Evolutionary conservation across 2,329 filamentous ascomycete species (phyloP).

Genomic region (Trichoderma aggressivum): DNA sequence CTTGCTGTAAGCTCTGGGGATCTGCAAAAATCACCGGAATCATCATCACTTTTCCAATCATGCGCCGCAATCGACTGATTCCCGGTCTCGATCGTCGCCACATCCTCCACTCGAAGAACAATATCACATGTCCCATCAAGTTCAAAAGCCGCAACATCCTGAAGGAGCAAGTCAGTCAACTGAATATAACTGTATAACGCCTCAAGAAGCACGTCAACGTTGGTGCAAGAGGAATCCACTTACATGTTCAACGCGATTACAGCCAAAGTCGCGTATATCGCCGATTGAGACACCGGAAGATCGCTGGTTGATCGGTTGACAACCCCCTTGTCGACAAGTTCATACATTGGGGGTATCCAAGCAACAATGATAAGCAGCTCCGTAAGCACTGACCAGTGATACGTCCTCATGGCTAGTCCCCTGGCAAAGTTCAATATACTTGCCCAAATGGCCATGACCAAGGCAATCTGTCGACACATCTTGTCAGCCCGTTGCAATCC

Average conservation of each 20-base stretch:
- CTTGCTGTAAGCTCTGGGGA: conserved; percentile 39
- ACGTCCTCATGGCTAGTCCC: conserved; percentile 37
- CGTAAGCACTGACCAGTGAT: conserved; percentile 36
- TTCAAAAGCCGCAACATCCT: conserved; percentile 41
- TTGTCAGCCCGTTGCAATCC: neutral
- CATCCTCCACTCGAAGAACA: conserved; percentile 38
- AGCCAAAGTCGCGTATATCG: conserved; percentile 25
- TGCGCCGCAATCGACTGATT: conserved; percentile 25
- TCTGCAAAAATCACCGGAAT: conserved; percentile 42
- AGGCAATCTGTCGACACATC: conserved; percentile 30
- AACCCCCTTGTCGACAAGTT: conserved; percentile 23
- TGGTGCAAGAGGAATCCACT: conserved; percentile 22
- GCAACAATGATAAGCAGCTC: conserved; percentile 30
- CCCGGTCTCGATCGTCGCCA: conserved; percentile 36
- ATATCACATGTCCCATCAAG: conserved; percentile 36
- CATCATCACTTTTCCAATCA: conserved; percentile 29
- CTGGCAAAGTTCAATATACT: conserved; percentile 35
- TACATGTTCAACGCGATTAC: conserved; percentile 40
- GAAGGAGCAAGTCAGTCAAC: neutral
- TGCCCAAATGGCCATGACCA: conserved; percentile 36
- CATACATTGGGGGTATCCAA: conserved; percentile 28
- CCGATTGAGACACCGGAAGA: neutral
- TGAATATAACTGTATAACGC: neutral
- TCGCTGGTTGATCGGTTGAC: neutral
- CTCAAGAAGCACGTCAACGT: neutral